Evolutionary conservation across 441 rosid species (phyloP).

Genomic region (Corymbia citriodora): DNA sequence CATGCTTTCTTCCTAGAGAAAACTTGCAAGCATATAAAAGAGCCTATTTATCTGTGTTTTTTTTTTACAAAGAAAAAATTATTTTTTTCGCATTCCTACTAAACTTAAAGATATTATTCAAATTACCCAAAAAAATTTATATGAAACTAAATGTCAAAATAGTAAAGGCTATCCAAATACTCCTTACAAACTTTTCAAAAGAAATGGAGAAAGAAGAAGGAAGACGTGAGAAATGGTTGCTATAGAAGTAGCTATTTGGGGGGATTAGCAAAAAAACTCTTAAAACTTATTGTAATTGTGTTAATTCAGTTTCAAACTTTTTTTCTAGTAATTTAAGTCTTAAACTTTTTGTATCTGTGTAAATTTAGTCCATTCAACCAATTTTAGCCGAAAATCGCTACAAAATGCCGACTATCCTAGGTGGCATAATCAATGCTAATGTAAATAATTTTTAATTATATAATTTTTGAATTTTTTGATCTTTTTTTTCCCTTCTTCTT

Average conservation of each 20-base stretch:
- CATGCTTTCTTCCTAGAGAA: not conserved
- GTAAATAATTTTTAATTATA: too few species aligned
- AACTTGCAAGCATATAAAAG: too few species aligned
- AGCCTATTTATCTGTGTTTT: too few species aligned
- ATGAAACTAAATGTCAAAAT: too few species aligned
- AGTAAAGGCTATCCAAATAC: not conserved
- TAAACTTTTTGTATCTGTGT: accelerated
- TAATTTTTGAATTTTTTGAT: too few species aligned
- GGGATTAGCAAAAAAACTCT: accelerated
- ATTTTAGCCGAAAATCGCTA: accelerated
- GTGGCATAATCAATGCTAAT: accelerated
- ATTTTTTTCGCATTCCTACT: not conserved
- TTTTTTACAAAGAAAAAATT: too few species aligned
- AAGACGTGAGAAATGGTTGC: too few species aligned
- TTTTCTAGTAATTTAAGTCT: accelerated
- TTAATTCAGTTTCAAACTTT: accelerated
- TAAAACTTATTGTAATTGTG: accelerated
- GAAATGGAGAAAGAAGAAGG: too few species aligned
- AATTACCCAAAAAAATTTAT: too few species aligned
- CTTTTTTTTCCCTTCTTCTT: too few species aligned
- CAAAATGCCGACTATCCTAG: accelerated
- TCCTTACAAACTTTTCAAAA: not conserved
- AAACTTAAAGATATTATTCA: not conserved
- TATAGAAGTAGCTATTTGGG: too few species aligned
- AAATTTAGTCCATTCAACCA: accelerated